Percentiles rank a stretch among this genome's conserved stretches.
phyloP scores from a whole-genome alignment of 73 alveolate genomes.

The Paramecium pentaurelia region DNA sequence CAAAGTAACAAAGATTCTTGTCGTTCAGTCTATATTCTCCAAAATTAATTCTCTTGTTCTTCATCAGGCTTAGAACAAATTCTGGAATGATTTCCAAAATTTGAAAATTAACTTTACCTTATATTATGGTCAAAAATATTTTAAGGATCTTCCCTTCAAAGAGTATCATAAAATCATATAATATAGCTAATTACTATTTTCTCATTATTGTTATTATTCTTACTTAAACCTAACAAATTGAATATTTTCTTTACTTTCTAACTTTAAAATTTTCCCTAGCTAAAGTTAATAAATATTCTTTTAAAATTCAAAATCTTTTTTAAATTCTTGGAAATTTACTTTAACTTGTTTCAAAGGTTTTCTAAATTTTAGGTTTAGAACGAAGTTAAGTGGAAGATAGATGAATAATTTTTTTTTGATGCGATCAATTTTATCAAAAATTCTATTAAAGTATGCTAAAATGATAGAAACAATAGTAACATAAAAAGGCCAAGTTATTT shows the following conservation, averaged over 20 bases:
- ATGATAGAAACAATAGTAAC: background rate
- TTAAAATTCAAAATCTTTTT: background rate
- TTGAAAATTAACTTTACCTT: no score
- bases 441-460: background rate
- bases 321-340: background rate
- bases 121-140: no score
- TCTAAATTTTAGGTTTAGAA: background rate
- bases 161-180: no score
- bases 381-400: background rate
- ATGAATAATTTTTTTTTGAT: background rate
- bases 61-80: no score
- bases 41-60: no score
- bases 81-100: no score
- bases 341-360: background rate
- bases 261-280: background rate
- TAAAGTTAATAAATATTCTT: background rate
- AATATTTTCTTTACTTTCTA: background rate
- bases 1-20: no score
- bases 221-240: background rate
- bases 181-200: no score
- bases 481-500: background rate
- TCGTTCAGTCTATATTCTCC: no score
- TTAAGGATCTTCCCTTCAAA: no score
- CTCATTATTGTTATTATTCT: no score
- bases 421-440: background rate